These are phyloP conservation scores for Rosellinia necatrix DNA, from an alignment of 2,329 filamentous ascomycete species.

Conservation along the genomic window DNA sequence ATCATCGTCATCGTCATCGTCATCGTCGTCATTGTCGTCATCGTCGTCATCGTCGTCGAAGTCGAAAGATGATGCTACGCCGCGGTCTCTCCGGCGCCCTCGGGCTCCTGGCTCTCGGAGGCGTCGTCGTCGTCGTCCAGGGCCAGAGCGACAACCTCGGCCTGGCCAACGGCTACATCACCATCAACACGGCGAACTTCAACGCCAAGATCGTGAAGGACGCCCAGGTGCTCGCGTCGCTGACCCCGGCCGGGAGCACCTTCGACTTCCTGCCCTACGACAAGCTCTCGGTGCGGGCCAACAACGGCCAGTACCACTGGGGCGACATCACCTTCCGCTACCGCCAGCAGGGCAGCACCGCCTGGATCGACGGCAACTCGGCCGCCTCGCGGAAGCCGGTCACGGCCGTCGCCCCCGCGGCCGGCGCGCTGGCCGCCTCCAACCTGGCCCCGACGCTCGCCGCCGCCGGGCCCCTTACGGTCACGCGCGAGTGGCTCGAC, in stretches of 20 bases:
- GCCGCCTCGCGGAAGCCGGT: slow-evolving; percentile 47
- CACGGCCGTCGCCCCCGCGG: slow-evolving; percentile 35
- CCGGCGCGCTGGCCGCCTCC: slow-evolving; percentile 44
- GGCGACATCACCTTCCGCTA: slow-evolving; percentile 63
- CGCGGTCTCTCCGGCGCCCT: slow-evolving; percentile 16
- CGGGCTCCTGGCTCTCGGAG: slow-evolving; percentile 22
- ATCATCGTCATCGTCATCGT: too few relatives aligned
- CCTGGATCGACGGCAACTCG: slow-evolving; percentile 55
- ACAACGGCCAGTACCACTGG: slow-evolving; percentile 61
- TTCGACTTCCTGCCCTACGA: slow-evolving; percentile 64
- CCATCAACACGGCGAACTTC: slow-evolving; percentile 48
- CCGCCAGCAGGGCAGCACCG: slow-evolving; percentile 43
- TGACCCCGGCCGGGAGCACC: slow-evolving; percentile 45
- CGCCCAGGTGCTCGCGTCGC: slow-evolving; percentile 54
- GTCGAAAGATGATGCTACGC: slow-evolving; percentile 21
- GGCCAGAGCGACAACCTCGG: slow-evolving; percentile 45
- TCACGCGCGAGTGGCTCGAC: slow-evolving; percentile 58
- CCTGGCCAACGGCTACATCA: slow-evolving; percentile 46
- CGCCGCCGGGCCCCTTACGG: slow-evolving; percentile 45
- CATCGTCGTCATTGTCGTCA: too few relatives aligned
- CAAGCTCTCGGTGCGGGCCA: slow-evolving; percentile 50
- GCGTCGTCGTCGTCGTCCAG: too few relatives aligned
- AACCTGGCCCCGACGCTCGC: slow-evolving; percentile 49
- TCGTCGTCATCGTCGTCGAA: too few relatives aligned
- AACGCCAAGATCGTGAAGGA: slow-evolving; percentile 48